Conservation (phyloP, 768 basidiomycete species). For the Chlorophyllum brunneum region DNA sequence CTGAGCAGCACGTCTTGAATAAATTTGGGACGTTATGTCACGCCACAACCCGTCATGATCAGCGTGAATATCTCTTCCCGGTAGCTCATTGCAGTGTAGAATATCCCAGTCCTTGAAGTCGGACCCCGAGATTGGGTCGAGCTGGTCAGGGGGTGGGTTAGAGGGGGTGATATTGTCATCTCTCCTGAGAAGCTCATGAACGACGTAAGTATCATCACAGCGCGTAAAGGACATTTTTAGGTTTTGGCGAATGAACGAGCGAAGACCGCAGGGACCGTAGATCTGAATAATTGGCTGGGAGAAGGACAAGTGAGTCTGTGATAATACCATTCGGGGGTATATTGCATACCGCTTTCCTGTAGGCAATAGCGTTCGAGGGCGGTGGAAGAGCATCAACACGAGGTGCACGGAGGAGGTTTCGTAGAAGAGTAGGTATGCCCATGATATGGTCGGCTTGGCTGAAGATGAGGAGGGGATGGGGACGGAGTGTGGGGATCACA, state of each 20-base stretch:
- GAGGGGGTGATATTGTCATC: constrained; percentile 55
- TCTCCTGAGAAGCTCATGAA: constrained; percentile 69
- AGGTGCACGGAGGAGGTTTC: constrained; percentile 52
- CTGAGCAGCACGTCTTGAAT: constrained; percentile 30
- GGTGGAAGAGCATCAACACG: constrained; percentile 18
- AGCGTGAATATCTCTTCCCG: constrained; percentile 57
- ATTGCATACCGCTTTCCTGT: constrained; percentile 16
- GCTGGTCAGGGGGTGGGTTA: constrained; percentile 23
- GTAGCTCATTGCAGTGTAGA: constrained; percentile 60
- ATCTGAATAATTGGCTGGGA: constrained; percentile 59
- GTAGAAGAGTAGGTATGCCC: constrained; percentile 67
- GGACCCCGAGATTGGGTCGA: constrained; percentile 9
- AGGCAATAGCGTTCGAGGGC: constrained; percentile 16
- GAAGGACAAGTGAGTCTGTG: neutral
- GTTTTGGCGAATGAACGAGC: constrained; percentile 67
- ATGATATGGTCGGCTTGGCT: constrained; percentile 65
- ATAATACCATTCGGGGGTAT: neutral
- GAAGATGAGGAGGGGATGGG: neutral
- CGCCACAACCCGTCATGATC: constrained; percentile 63
- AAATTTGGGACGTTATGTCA: constrained; percentile 38
- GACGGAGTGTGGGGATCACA: constrained; percentile 7
- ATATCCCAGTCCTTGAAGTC: constrained; percentile 27
- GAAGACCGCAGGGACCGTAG: constrained; percentile 77
- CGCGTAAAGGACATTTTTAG: constrained; percentile 64
- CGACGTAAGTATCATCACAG: constrained; percentile 60